Base-by-base conservation (phyloP, 2,329 filamentous ascomycete species). In the Helicocarpus griseus region DNA sequence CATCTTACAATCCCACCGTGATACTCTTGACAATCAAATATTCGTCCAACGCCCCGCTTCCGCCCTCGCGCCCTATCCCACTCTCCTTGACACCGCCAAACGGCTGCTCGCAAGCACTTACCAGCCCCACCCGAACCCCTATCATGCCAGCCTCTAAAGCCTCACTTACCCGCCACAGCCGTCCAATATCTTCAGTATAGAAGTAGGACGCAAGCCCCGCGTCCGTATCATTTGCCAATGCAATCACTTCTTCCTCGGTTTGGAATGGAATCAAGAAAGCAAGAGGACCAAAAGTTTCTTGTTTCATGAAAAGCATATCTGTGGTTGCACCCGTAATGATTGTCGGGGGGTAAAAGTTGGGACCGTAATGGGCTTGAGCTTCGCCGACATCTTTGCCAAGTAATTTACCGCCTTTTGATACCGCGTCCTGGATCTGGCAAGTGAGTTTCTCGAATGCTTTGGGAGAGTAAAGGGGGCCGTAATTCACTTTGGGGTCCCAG, bases 61-160 rank as follows among this genome's bases (percentile, higher is more conserved):
- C 48, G 5, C 41, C 41, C 28, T 53, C 48, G 13, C 44, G 33
- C n/a, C 52, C 52, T 3, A 50, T 47, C 14, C 52, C 48, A 48
- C 52, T 53, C 26, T 53, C 48, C 48, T 53, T 53, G 26, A 48
- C 22, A 5, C 52, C 48, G 9, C 52, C 52, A 39, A 48, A 53
- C 43, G 24, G 52, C 33, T 17, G 41, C 43, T 53, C 48, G n/a
- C 40, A 50, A 31, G 48, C 48, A 28, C 47, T 49, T 14, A 53
- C 43, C 26, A 49, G 19, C 9, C 51, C 46, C 17, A 53, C 51
- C 38, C 46, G 78, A 38, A 77, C 57, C 51, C 87, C 88, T 1
- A 94, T 81, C 89, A 94, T 94, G 49, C 88, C 89, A 1, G 91
- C 86, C 65, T 94, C 86, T 36, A 94, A 72, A 14, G 77, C 76